These are phyloP conservation scores for Rhodomyrtus psidioides DNA, from an alignment of 441 rosid genomes.

Conservation along the genomic window DNA sequence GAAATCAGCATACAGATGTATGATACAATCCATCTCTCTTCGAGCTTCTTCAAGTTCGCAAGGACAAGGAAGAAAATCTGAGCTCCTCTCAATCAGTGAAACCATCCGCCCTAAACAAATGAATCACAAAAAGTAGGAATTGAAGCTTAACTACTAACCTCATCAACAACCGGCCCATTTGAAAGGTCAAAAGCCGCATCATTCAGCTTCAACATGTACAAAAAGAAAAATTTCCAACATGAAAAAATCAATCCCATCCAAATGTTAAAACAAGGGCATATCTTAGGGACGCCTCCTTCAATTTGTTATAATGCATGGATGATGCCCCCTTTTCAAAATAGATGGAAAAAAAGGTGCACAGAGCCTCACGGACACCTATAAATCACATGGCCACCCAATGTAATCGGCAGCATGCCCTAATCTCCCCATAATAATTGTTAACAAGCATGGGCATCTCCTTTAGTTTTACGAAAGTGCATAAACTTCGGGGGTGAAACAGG, in stretches of 20 bases:
- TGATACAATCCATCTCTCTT: not conserved
- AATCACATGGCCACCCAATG: not conserved
- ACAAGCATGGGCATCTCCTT: not conserved
- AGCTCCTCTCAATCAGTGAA: not conserved
- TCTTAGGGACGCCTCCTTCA: not conserved
- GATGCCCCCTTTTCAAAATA: too few species aligned
- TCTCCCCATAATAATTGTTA: not conserved
- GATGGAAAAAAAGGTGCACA: not conserved
- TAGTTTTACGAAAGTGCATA: not conserved
- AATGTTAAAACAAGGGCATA: not conserved
- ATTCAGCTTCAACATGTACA: slow-evolving; percentile 40
- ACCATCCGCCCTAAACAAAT: not conserved
- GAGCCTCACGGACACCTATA: too few species aligned
- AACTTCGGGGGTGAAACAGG: not conserved
- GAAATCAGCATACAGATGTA: not conserved
- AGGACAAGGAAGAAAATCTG: not conserved
- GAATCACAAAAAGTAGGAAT: not conserved
- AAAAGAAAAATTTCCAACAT: not conserved
- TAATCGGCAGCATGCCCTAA: not conserved
- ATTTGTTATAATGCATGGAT: not conserved
- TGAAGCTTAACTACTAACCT: slow-evolving; percentile 32
- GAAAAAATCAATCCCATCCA: not conserved
- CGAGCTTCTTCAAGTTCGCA: not conserved
- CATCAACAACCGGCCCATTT: slow-evolving; percentile 67
- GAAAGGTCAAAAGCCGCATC: slow-evolving; percentile 98